phyloP scores from a whole-genome alignment of 805 yeast genomes.

The Candida multigemmis region DNA sequence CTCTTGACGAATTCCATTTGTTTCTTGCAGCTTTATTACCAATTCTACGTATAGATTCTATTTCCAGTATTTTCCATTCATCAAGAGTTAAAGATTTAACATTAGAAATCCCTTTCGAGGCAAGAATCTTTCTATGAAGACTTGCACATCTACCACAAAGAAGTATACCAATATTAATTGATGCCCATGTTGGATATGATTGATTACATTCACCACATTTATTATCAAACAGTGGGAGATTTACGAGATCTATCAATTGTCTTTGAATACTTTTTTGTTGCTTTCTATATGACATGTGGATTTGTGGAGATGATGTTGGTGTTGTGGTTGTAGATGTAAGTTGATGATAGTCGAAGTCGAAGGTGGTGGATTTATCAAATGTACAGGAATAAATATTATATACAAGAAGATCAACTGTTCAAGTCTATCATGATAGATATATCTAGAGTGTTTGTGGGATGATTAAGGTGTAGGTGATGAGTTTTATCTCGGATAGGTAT shows the following conservation, averaged over 20 bases:
- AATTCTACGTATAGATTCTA: slow-evolving; percentile 32
- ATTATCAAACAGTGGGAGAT: slow-evolving; percentile 49
- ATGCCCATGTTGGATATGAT: slow-evolving; percentile 55
- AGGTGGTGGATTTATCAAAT: too few relatives aligned
- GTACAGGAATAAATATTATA: too few relatives aligned
- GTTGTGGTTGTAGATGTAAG: too few relatives aligned
- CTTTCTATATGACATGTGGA: slow-evolving; percentile 21
- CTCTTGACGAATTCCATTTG: slow-evolving; percentile 60
- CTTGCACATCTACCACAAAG: slow-evolving; percentile 84
- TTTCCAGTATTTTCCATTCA: slow-evolving; percentile 51
- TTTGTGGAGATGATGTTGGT: too few relatives aligned
- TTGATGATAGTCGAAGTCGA: too few relatives aligned
- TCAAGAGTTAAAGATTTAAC: slow-evolving; percentile 72
- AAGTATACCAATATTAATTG: slow-evolving; percentile 51
- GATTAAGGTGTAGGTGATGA: too few relatives aligned
- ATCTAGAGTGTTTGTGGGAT: too few relatives aligned
- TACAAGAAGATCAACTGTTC: too few relatives aligned
- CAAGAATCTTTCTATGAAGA: slow-evolving; percentile 55
- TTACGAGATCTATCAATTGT: slow-evolving; percentile 52
- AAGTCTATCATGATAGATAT: too few relatives aligned
- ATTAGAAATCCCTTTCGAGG: slow-evolving; percentile 44
- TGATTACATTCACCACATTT: slow-evolving; percentile 75
- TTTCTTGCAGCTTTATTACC: slow-evolving; percentile 58
- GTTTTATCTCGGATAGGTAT: too few relatives aligned
- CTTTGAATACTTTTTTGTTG: slow-evolving; percentile 37